Evolutionary conservation across 352 stramenopile genomes (phyloP).

Genomic region (Phytophthora sansomeana): DNA sequence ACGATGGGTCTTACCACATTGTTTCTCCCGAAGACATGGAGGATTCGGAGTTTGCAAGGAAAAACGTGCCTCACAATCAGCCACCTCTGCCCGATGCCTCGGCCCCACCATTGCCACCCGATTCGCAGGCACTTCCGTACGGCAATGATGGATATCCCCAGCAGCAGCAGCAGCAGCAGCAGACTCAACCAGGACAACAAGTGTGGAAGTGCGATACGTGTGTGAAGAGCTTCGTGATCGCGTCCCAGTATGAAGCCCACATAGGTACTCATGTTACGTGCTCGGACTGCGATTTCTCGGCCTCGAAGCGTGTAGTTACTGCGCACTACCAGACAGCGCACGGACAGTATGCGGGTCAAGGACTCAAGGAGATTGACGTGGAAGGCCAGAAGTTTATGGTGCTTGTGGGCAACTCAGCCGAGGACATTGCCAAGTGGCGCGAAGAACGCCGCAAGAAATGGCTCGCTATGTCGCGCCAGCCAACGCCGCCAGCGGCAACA

Average conservation of each 20-base stretch:
- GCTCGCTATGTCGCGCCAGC: slow-evolving; percentile 43
- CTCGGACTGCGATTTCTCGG: slow-evolving; percentile 72
- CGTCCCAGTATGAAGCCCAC: slow-evolving; percentile 78
- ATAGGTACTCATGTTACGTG: slow-evolving; percentile 76
- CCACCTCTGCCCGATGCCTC: slow-evolving; percentile 28
- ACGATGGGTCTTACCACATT: slow-evolving; percentile 9
- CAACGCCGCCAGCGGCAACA: slow-evolving; percentile 11
- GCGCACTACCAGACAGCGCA: slow-evolving; percentile 76
- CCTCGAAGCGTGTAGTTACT: slow-evolving; percentile 79
- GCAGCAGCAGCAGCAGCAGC: slow-evolving; percentile 13
- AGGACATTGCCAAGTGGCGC: slow-evolving; percentile 85
- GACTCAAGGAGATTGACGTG: slow-evolving; percentile 85
- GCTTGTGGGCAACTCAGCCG: slow-evolving; percentile 79
- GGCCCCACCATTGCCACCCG: slow-evolving; percentile 30
- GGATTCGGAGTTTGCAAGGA: slow-evolving; percentile 4
- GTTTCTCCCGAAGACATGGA: slow-evolving; percentile 2
- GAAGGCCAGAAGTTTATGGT: slow-evolving; percentile 90
- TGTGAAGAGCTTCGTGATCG: slow-evolving; percentile 74
- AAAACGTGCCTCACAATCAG: slow-evolving; percentile 12
- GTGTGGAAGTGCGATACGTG: slow-evolving; percentile 72
- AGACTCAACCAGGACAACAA: slow-evolving; percentile 25
- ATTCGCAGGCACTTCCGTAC: slow-evolving; percentile 25
- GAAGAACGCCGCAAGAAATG: slow-evolving; percentile 80
- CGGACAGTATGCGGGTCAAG: slow-evolving; percentile 71
- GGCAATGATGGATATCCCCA: slow-evolving; percentile 27